Evolutionary conservation across 345 rosid genomes (phyloP).

Genomic region (Salix exigua): DNA sequence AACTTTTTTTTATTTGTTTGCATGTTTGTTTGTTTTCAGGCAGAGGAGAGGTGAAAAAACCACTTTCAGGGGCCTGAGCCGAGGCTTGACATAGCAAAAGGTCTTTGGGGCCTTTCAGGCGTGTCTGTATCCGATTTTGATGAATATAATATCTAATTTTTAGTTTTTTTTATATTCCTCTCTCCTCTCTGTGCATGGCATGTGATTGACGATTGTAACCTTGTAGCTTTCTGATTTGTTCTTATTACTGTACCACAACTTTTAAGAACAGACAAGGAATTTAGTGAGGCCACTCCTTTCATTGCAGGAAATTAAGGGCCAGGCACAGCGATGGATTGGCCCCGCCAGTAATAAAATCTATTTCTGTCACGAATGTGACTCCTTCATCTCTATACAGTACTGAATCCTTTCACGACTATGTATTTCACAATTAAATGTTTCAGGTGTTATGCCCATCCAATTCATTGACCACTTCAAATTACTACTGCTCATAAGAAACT

Average conservation of each 20-base stretch:
- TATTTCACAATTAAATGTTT: no score
- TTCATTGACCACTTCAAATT: not conserved
- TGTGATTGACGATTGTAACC: conserved; percentile 41
- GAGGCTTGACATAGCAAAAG: conserved; percentile 34
- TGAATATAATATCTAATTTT: conserved; percentile 19
- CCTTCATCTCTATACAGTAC: not conserved
- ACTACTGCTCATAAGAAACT: not conserved
- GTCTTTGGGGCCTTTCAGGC: conserved; percentile 53
- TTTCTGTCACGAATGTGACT: conserved; percentile 9
- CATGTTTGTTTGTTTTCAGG: not conserved
- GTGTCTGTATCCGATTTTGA: conserved; percentile 32
- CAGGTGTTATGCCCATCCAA: not conserved
- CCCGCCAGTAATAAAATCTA: conserved; percentile 35
- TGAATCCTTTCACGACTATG: no score
- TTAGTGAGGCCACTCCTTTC: conserved; percentile 12
- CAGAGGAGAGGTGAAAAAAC: conserved; percentile 12
- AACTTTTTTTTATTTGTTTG: not conserved
- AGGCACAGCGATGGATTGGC: conserved; percentile 21
- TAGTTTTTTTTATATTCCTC: not conserved
- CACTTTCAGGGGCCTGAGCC: conserved; percentile 29
- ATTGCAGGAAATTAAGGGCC: conserved; percentile 18
- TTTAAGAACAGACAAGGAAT: conserved; percentile 15
- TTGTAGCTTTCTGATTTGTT: conserved; percentile 57
- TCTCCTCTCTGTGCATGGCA: conserved; percentile 18
- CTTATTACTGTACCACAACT: conserved; percentile 6